These are phyloP conservation scores for Macrocybe gigantea DNA, from an alignment of 768 basidiomycete species.

Conservation along the genomic window DNA sequence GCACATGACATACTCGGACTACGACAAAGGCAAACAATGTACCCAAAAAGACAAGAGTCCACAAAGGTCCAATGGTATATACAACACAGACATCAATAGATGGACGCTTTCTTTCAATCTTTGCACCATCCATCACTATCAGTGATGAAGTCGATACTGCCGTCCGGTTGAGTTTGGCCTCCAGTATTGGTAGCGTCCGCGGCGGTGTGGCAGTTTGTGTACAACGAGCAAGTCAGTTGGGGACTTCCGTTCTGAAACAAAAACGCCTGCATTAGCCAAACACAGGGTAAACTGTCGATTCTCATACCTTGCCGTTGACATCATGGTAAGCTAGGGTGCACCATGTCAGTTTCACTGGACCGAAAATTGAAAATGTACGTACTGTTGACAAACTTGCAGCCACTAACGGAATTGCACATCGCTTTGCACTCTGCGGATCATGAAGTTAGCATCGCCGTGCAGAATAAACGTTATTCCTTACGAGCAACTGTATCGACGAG, in stretches of 20 bases:
- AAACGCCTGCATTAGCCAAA: constrained; percentile 3
- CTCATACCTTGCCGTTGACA: constrained; percentile 35
- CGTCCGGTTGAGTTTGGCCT: constrained; percentile 37
- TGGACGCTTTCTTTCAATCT: not conserved
- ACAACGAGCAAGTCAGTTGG: constrained; percentile 37
- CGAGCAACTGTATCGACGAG: constrained; percentile 37
- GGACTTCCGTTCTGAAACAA: constrained; percentile 31
- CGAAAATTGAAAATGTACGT: constrained; percentile 9
- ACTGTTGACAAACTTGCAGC: constrained; percentile 41
- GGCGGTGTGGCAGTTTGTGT: constrained; percentile 28
- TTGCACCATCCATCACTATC: constrained; percentile 40
- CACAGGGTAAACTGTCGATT: not conserved
- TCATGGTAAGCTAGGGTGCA: constrained; percentile 33
- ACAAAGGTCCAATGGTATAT: not conserved
- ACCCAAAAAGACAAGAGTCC: too few species aligned
- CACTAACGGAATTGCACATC: constrained; percentile 35
- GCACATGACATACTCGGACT: too few species aligned
- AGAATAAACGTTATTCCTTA: constrained; percentile 10
- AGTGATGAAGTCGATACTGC: constrained; percentile 33
- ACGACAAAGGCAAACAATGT: too few species aligned
- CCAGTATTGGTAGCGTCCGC: constrained; percentile 33
- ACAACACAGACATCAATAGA: too few species aligned
- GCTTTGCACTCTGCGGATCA: constrained; percentile 31
- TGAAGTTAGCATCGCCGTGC: not conserved
- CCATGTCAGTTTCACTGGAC: not conserved